Base-by-base conservation (phyloP, 768 basidiomycete species). In the Strobilomyces dryophilus region DNA sequence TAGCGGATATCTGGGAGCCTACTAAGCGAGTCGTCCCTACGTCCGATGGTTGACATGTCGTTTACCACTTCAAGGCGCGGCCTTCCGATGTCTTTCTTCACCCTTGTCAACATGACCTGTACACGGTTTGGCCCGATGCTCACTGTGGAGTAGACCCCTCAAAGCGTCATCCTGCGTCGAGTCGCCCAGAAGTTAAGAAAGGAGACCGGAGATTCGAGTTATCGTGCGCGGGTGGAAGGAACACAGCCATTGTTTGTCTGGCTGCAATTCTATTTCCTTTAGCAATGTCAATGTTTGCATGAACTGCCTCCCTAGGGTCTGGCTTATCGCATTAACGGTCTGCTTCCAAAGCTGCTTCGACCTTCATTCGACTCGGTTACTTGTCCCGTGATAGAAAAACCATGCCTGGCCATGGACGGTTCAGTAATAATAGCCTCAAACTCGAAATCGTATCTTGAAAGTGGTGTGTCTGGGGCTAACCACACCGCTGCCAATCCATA, bases 21-120 rank as follows among this genome's bases (percentile, higher is more conserved):
- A 69, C 72, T 47, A 80, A 87, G 84, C 85, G 56, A 43, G 78
- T 45, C 20, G 11, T 21, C 42, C n/a, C 15, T 12, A 14, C 34
- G 20, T 43, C 11, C 9, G 14, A 8, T 44, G 17, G 14, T 20
- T 54, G 35, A 59, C 9, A 6, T 27, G 36, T 43, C 24, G 35
- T 24, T 24, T 24, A 31, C 40, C 24, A 12, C 43, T 12, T 35
- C 20, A 89, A 89, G 86, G 36, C 86, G 88, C 17, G 84, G 87
- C 1, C 56, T 84, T 2, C 88, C 89, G 0, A 90, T 92, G 87
- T 74, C 85, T 0, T 56, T 87, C 2, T 94, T 90, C 66, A 69
- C 85, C 0, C 53, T 84, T 11, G 73, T 75, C 4, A 86, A 83
- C 3, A 69, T 91, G 32, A 76, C 76, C 3, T 84, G 80, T 1